Percentiles rank a stretch among this genome's conserved stretches.
Conservation (phyloP, 148 eudicot species). For the Hydrangea macrophylla region DNA sequence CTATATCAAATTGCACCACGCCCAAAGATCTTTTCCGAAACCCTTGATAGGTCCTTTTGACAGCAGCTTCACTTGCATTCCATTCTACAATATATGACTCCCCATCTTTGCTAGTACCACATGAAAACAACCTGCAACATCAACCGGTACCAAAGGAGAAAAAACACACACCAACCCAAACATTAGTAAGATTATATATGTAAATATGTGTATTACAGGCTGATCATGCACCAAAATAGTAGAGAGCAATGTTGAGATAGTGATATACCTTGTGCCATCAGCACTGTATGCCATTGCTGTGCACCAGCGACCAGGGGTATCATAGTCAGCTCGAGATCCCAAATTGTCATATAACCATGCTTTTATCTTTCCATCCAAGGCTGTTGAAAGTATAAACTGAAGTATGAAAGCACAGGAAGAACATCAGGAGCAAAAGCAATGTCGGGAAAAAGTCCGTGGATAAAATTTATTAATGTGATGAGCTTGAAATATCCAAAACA, state of each 20-base stretch:
- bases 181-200: background rate
- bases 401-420: constrained; percentile 19
- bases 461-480: background rate
- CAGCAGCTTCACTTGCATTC: constrained; percentile 89
- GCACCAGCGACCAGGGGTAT: constrained; percentile 90
- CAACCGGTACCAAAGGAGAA: too few species aligned
- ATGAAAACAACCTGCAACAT: constrained; percentile 66
- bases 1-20: constrained; percentile 78
- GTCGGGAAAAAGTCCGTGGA: background rate
- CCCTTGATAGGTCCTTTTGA: constrained; percentile 72
- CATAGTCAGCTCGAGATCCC: constrained; percentile 82
- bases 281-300: constrained; percentile 90
- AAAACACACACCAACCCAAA: constrained; percentile 3
- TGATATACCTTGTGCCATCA: constrained; percentile 75
- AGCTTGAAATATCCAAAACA: background rate
- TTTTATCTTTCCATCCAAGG: constrained; percentile 86
- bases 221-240: background rate
- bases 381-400: constrained; percentile 88
- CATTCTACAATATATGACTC: constrained; percentile 89
- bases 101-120: constrained; percentile 86
- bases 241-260: background rate
- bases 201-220: constrained; percentile 5
- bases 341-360: constrained; percentile 89
- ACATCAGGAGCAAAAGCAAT: constrained; percentile 6
- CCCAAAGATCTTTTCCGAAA: constrained; percentile 65